These are phyloP conservation scores for Hypericum androsaemum DNA, from an alignment of 345 rosid genomes.

Conservation along the genomic window DNA sequence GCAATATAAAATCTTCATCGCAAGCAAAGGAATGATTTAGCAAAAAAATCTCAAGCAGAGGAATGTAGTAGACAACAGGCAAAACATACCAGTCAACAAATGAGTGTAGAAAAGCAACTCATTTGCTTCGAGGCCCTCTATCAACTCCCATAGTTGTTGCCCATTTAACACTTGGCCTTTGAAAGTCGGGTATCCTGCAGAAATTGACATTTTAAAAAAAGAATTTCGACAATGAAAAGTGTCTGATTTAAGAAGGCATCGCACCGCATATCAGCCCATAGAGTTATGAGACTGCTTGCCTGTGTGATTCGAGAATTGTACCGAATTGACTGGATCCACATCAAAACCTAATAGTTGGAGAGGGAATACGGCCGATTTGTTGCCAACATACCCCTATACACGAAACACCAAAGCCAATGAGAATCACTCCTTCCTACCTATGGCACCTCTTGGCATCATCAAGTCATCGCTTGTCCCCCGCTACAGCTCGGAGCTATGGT, in stretches of 20 bases:
- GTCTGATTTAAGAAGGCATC: conserved; percentile 25
- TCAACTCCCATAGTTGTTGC: conserved; percentile 66
- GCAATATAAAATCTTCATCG: too few relatives aligned
- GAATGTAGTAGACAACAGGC: neutral
- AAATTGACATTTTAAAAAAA: conserved; percentile 13
- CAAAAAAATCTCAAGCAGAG: neutral
- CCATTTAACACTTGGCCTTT: conserved; percentile 96
- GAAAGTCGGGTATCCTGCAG: conserved; percentile 84
- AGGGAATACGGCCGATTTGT: conserved; percentile 94
- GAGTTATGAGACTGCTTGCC: conserved; percentile 46
- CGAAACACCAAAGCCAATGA: conserved; percentile 5
- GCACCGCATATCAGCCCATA: conserved; percentile 30
- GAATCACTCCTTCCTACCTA: too few relatives aligned
- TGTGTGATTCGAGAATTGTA: conserved; percentile 96
- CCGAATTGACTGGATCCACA: conserved; percentile 94
- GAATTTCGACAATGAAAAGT: conserved; percentile 8
- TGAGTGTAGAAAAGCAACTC: conserved; percentile 77
- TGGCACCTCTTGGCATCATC: too few relatives aligned
- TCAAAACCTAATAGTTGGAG: conserved; percentile 91
- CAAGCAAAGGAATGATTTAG: neutral
- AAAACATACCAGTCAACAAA: conserved; percentile 61
- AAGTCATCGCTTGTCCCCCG: too few relatives aligned
- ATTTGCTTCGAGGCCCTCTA: conserved; percentile 89
- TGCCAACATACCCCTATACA: conserved; percentile 90
- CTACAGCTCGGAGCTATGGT: too few relatives aligned